Percentiles rank a stretch among this genome's conserved stretches.
Evolutionary conservation across 495 filamentous ascomycete genomes (phyloP).

Genomic region (Cladorrhinum samala): DNA sequence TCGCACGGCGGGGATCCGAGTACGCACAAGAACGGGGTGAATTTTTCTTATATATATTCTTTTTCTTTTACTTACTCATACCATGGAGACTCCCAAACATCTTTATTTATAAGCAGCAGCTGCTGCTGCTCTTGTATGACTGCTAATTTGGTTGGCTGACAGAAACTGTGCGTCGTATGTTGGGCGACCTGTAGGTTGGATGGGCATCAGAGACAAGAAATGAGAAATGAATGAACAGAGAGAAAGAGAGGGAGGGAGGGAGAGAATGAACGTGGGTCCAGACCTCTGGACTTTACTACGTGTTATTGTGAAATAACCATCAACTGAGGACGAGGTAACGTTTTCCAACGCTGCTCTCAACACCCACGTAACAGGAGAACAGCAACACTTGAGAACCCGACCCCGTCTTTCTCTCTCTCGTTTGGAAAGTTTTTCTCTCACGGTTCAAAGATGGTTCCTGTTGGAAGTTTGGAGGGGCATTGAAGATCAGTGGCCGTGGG

Average conservation of each 20-base stretch:
- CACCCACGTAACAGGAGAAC: no score
- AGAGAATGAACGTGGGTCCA: no score
- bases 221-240: background rate
- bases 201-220: background rate
- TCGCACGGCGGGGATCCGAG: background rate
- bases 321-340: no score
- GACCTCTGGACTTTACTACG: background rate
- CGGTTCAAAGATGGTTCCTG: background rate
- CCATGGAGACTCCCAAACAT: constrained; percentile 33
- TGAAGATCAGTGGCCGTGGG: constrained; percentile 2
- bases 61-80: constrained; percentile 26
- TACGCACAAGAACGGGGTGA: constrained; percentile 1
- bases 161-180: background rate
- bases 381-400: no score
- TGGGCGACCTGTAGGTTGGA: background rate
- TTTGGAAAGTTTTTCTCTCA: no score
- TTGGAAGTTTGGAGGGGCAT: background rate
- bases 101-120: background rate
- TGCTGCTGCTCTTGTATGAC: background rate
- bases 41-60: no score
- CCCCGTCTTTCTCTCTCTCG: no score
- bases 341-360: no score
- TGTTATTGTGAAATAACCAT: no score
- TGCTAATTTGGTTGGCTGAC: background rate
- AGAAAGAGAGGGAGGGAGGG: background rate